Conservation (phyloP, 2,329 filamentous ascomycete genomes). For the Alternaria postmessia region DNA sequence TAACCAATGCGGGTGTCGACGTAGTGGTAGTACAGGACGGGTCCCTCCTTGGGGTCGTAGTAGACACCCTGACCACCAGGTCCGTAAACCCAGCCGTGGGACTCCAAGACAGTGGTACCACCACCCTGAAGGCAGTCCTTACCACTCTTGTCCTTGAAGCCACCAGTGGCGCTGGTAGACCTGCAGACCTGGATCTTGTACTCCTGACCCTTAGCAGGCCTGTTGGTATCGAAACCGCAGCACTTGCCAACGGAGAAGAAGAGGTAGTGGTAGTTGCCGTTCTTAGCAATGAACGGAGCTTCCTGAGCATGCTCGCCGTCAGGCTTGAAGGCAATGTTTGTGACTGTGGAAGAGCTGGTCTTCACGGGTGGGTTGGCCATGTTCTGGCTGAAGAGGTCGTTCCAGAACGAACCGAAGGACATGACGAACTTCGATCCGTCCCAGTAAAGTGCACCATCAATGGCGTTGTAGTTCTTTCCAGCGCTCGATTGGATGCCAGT, state of each 20-base stretch:
- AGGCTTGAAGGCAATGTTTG: conserved; percentile 64
- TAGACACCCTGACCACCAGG: conserved; percentile 71
- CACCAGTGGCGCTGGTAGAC: conserved; percentile 60
- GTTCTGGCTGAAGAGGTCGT: conserved; percentile 67
- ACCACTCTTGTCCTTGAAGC: conserved; percentile 66
- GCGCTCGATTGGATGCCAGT: conserved; percentile 58
- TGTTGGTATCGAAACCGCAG: conserved; percentile 64
- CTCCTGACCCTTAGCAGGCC: conserved; percentile 65
- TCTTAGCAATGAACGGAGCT: conserved; percentile 64
- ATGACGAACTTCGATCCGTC: conserved; percentile 58
- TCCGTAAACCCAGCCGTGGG: conserved; percentile 68
- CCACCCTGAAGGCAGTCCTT: conserved; percentile 63
- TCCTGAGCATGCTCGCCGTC: conserved; percentile 63
- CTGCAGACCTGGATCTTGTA: conserved; percentile 73
- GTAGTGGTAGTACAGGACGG: conserved; percentile 71
- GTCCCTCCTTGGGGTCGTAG: conserved; percentile 58
- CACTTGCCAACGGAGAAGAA: conserved; percentile 70
- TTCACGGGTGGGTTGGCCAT: conserved; percentile 53
- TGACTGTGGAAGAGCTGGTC: conserved; percentile 41
- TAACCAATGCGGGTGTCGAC: conserved; percentile 64
- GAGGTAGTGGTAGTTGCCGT: conserved; percentile 68
- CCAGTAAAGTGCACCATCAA: conserved; percentile 61
- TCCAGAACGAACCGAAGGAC: conserved; percentile 75
- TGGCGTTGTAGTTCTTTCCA: conserved; percentile 57
- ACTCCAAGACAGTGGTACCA: conserved; percentile 68